Percentiles rank a stretch among this genome's conserved stretches.
Conservation (phyloP, 345 rosid genomes). For the Alliaria petiolata region DNA sequence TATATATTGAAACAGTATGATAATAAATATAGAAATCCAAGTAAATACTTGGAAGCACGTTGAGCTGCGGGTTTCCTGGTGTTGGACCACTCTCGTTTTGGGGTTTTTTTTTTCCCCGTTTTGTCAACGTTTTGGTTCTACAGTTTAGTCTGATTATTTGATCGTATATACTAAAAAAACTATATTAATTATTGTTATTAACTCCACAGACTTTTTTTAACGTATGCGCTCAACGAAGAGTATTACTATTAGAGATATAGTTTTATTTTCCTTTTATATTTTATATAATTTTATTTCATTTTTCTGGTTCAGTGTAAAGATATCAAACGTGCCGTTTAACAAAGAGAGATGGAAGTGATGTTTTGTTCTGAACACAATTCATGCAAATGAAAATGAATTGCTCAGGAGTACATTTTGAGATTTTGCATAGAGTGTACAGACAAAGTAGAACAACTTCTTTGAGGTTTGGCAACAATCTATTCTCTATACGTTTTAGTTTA, state of each 20-base stretch:
- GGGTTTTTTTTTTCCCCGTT: not conserved
- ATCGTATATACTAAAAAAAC: not conserved
- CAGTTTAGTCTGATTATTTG: not conserved
- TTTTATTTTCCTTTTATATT: too few species aligned
- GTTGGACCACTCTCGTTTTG: constrained; percentile 33
- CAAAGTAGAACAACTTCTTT: too few species aligned
- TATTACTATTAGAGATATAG: not conserved
- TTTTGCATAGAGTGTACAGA: too few species aligned
- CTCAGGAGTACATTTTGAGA: too few species aligned
- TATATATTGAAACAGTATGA: too few species aligned
- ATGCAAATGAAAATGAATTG: not conserved
- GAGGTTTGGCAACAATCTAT: too few species aligned
- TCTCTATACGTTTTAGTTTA: too few species aligned
- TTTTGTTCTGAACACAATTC: not conserved
- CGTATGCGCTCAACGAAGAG: not conserved
- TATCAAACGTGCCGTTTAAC: too few species aligned
- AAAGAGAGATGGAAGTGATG: too few species aligned
- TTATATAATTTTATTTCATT: too few species aligned
- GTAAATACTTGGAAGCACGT: constrained; percentile 32
- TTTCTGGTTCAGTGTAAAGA: not conserved
- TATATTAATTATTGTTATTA: not conserved
- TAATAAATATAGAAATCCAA: not conserved
- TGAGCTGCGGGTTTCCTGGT: constrained; percentile 30
- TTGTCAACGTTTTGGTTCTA: constrained; percentile 23
- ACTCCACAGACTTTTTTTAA: not conserved